Percentiles rank a stretch among this genome's conserved stretches.
Conservation (phyloP, 805 yeast species). For the Hanseniaspora valbyensis region DNA sequence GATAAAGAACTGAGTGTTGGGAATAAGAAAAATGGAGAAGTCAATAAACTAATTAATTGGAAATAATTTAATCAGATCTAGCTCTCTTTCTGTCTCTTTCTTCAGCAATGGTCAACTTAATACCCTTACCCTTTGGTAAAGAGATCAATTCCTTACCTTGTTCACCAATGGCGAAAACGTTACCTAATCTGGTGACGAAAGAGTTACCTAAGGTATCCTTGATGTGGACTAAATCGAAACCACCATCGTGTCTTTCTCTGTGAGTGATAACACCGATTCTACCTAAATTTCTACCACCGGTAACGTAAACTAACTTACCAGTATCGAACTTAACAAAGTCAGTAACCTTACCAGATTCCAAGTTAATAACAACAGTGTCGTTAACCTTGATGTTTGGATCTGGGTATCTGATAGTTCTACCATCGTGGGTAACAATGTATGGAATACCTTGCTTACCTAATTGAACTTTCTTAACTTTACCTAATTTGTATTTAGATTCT, state of each 20-base stretch:
- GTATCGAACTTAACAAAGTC: conserved; percentile 86
- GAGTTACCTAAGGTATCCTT: conserved; percentile 91
- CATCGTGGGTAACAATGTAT: conserved; percentile 98
- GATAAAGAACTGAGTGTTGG: conserved; percentile 17
- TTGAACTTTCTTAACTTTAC: conserved; percentile 95
- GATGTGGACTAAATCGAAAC: conserved; percentile 94
- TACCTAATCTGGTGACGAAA: conserved; percentile 85
- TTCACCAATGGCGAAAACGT: conserved; percentile 93
- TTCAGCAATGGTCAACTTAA: conserved; percentile 88
- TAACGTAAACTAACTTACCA: conserved; percentile 83
- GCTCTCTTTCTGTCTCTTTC: conserved; percentile 98
- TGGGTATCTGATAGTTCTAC: conserved; percentile 99
- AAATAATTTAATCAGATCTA: conserved; percentile 41
- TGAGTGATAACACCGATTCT: conserved; percentile 91
- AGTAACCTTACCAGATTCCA: conserved; percentile 88
- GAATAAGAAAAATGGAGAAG: conserved; percentile 15
- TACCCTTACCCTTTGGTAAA: conserved; percentile 98
- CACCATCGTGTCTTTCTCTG: conserved; percentile 97
- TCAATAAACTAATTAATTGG: conserved; percentile 16
- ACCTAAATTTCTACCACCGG: conserved; percentile 98
- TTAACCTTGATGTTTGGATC: conserved; percentile 93
- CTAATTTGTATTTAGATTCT: conserved; percentile 97
- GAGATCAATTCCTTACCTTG: conserved; percentile 89
- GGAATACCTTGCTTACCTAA: conserved; percentile 98
- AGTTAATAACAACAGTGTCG: conserved; percentile 95